A percentile compares a stretch with the other conserved stretches of the same genome.
Conservation (phyloP, 1,284 basidiomycete genomes). For the Papiliotrema terrestris region DNA sequence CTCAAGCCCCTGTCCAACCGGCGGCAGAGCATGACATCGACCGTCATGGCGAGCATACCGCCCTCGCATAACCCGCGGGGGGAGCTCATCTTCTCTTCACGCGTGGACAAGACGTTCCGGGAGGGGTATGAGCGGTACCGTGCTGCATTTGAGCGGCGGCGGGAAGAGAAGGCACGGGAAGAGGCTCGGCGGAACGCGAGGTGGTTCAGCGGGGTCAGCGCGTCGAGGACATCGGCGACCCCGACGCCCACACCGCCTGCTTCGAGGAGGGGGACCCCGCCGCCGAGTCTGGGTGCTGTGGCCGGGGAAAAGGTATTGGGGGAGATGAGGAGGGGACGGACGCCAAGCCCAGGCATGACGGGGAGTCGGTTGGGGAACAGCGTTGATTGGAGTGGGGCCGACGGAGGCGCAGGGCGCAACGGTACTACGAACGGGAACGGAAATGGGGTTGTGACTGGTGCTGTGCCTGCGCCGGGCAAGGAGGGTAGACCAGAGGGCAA, state of each 20-base stretch:
- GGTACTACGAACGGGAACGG: background rate
- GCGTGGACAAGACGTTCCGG: slow-evolving; percentile 75
- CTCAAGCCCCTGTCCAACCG: slow-evolving; percentile 2
- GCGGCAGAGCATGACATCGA: slow-evolving; percentile 13
- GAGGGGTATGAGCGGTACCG: slow-evolving; percentile 93
- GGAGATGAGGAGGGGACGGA: slow-evolving; percentile 1
- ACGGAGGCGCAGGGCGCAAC: no score
- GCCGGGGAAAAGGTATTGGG: background rate
- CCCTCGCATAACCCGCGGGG: slow-evolving; percentile 86
- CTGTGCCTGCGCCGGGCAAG: background rate
- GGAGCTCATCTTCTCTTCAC: slow-evolving; percentile 90
- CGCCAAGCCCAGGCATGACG: slow-evolving; percentile 13
- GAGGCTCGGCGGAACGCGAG: slow-evolving; percentile 15
- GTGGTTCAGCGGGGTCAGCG: slow-evolving; percentile 4
- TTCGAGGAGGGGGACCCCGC: slow-evolving; percentile 22
- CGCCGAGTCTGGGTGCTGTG: slow-evolving; percentile 2
- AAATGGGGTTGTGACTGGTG: background rate
- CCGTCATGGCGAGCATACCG: slow-evolving; percentile 75
- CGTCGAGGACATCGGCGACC: background rate
- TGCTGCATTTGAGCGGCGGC: slow-evolving; percentile 76
- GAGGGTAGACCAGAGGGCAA: background rate
- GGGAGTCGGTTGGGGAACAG: background rate
- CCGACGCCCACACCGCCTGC: slow-evolving; percentile 21
- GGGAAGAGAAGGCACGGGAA: slow-evolving; percentile 59
- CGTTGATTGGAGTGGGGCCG: background rate